Percentiles rank a stretch among this genome's conserved stretches.
phyloP scores from a whole-genome alignment of 805 yeast genomes.

The Maudiozyma barnettii region DNA sequence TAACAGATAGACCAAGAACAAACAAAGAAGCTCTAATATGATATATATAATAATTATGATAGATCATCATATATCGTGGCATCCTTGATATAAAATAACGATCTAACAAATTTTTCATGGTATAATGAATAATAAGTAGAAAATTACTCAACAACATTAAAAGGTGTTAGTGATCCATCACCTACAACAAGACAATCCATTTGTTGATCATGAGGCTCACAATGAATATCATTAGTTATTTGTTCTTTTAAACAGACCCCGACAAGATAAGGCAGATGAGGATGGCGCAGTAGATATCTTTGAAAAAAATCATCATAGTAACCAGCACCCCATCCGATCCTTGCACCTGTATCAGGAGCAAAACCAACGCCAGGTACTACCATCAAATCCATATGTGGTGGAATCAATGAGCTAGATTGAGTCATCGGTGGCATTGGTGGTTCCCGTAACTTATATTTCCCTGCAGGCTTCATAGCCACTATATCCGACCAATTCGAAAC shows the following conservation, averaged over 20 bases:
- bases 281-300: constrained; percentile 31
- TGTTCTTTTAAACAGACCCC: constrained; percentile 27
- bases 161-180: constrained; percentile 16
- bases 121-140: no score
- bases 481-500: constrained; percentile 38
- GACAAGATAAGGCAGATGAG: constrained; percentile 19
- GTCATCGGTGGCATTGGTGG: constrained; percentile 34
- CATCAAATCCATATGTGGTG: constrained; percentile 49
- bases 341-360: constrained; percentile 28
- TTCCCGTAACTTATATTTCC: constrained; percentile 58
- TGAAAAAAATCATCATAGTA: constrained; percentile 72
- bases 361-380: constrained; percentile 85
- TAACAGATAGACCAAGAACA: no score
- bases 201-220: constrained; percentile 24
- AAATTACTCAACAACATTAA: no score
- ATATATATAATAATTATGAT: no score
- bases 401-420: constrained; percentile 5
- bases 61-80: no score
- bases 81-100: no score
- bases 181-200: constrained; percentile 27
- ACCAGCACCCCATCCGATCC: constrained; percentile 93
- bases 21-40: no score
- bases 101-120: no score
- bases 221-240: constrained; percentile 14
- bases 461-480: constrained; percentile 46